A percentile compares a stretch with the other conserved stretches of the same genome.
These are phyloP conservation scores for Boletus fagicola DNA, from an alignment of 768 basidiomycete genomes.

Conservation along the genomic window DNA sequence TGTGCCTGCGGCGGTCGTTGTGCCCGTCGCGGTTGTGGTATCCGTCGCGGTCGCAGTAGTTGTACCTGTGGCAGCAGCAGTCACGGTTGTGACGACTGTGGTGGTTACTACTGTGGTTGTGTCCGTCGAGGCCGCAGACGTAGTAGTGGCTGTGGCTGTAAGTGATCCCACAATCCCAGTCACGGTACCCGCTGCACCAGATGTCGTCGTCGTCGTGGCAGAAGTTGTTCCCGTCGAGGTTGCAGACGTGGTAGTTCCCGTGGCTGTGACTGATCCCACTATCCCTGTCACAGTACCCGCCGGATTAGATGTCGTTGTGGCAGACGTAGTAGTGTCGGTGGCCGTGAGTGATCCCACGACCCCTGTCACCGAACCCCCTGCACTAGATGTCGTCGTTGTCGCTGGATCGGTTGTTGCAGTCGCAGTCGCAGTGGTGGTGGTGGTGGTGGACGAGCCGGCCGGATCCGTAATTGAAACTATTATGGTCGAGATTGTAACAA, in stretches of 20 bases:
- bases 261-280: background rate
- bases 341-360: conserved; percentile 4
- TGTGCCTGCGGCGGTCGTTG: background rate
- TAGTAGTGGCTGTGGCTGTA: background rate
- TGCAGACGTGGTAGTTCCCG: background rate
- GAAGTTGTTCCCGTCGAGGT: background rate
- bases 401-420: background rate
- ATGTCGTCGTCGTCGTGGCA: background rate
- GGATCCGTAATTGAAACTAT: background rate
- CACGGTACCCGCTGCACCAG: background rate
- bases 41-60: background rate
- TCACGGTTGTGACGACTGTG: background rate
- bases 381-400: background rate
- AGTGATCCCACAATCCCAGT: background rate
- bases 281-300: background rate
- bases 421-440: background rate
- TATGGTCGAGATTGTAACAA: background rate
- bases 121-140: background rate
- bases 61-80: background rate
- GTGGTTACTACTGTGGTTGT: background rate
- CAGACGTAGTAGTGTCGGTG: background rate
- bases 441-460: background rate
- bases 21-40: background rate
- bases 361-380: background rate
- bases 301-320: background rate